Percentiles rank a stretch among this genome's conserved stretches.
These are phyloP conservation scores for Beauveria sp. DNA, from an alignment of 2,329 filamentous ascomycete genomes.

Conservation along the genomic window DNA sequence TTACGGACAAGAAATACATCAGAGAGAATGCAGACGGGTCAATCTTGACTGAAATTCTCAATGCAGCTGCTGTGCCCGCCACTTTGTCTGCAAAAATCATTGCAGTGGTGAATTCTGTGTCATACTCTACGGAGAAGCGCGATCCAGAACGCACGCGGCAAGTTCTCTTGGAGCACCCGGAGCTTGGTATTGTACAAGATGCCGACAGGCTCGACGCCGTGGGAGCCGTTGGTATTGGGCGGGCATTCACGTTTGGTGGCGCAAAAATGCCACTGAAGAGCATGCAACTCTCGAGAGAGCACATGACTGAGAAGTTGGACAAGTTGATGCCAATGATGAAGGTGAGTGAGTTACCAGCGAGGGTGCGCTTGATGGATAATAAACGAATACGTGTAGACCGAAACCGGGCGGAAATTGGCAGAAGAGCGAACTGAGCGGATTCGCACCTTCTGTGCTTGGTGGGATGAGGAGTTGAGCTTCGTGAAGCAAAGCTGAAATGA, in stretches of 20 bases:
- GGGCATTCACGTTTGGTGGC: conserved; percentile 51
- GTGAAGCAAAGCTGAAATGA: too few relatives aligned
- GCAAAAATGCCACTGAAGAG: conserved; percentile 50
- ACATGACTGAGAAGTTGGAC: conserved; percentile 71
- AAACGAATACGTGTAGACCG: too few relatives aligned
- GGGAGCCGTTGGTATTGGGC: conserved; percentile 75
- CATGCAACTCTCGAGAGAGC: conserved; percentile 59
- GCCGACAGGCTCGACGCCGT: conserved; percentile 86
- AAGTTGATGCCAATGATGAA: conserved; percentile 58
- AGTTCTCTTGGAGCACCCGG: conserved; percentile 54
- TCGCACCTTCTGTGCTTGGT: conserved; percentile 48
- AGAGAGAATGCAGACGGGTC: conserved; percentile 36
- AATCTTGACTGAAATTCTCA: conserved; percentile 44
- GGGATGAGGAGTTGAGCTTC: conserved; percentile 21
- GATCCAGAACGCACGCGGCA: conserved; percentile 54
- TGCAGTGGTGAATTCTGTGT: too few relatives aligned
- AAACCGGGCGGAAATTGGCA: conserved; percentile 43
- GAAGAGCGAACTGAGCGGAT: conserved; percentile 46
- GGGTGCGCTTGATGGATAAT: too few relatives aligned
- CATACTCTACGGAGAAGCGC: too few relatives aligned
- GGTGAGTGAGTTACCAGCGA: conserved; percentile 31
- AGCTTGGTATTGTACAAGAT: conserved; percentile 73
- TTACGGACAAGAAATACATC: conserved; percentile 76
- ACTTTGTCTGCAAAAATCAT: conserved; percentile 41
- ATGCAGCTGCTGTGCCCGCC: conserved; percentile 56